phyloP scores from a whole-genome alignment of 805 yeast genomes.

The Wickerhamiella qilinensis region DNA sequence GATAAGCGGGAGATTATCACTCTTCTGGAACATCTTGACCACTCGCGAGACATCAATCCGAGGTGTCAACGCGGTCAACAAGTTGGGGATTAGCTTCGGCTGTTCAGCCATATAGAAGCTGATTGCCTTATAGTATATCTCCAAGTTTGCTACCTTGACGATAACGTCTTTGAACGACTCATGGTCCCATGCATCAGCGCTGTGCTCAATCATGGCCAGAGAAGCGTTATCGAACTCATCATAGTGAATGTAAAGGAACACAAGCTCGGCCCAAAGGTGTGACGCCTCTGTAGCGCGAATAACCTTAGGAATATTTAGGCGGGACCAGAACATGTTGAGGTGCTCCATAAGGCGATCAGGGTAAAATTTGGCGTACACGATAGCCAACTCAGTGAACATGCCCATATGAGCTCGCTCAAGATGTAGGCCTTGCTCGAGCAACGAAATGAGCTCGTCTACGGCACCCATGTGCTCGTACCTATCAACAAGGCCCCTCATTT shows the following conservation, averaged over 20 bases:
- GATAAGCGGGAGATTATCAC: conserved; percentile 90
- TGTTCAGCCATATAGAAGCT: conserved; percentile 86
- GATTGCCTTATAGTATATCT: conserved; percentile 92
- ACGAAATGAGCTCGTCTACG: conserved; percentile 76
- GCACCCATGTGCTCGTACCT: conserved; percentile 83
- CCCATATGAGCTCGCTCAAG: conserved; percentile 99
- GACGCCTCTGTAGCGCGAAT: conserved; percentile 85
- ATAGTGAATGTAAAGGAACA: conserved; percentile 92
- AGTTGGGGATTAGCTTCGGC: conserved; percentile 78
- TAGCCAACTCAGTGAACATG: conserved; percentile 93
- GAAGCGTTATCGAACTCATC: conserved; percentile 99
- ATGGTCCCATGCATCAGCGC: conserved; percentile 88
- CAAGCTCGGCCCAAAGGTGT: conserved; percentile 91
- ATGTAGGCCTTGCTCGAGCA: conserved; percentile 90
- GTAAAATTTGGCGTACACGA: conserved; percentile 75
- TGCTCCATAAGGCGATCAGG: conserved; percentile 92
- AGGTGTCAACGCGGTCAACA: conserved; percentile 68
- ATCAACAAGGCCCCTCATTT: conserved; percentile 71
- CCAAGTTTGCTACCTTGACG: conserved; percentile 89
- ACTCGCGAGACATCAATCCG: conserved; percentile 90
- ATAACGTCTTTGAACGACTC: conserved; percentile 84
- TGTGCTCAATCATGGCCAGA: conserved; percentile 86
- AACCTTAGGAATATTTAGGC: conserved; percentile 94
- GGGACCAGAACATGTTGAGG: conserved; percentile 92
- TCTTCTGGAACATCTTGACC: conserved; percentile 82